Evolutionary conservation across 1,139 yeast species (phyloP).

Genomic region (Nakaseomyces bracarensis): DNA sequence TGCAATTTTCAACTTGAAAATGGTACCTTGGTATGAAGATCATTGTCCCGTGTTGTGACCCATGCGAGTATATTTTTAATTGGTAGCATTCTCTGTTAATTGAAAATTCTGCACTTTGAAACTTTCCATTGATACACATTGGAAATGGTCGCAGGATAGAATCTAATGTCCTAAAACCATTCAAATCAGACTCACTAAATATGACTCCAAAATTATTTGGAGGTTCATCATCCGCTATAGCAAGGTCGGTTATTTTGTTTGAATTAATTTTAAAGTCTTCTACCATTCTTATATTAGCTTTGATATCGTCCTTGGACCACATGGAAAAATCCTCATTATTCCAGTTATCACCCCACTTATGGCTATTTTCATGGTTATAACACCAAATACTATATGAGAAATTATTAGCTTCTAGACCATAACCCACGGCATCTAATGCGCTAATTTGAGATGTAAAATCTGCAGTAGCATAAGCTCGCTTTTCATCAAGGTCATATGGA

Average conservation of each 20-base stretch:
- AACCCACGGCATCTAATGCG: constrained; percentile 76
- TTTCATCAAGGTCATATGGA: constrained; percentile 90
- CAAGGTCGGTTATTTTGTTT: too few relatives aligned
- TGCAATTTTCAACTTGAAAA: constrained; percentile 40
- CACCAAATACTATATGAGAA: constrained; percentile 82
- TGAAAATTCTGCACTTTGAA: constrained; percentile 48
- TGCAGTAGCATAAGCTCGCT: constrained; percentile 56
- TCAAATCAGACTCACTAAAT: constrained; percentile 7
- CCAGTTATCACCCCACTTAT: constrained; percentile 85
- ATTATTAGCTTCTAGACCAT: constrained; percentile 65
- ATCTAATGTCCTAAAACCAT: constrained; percentile 61
- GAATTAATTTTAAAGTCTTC: too few relatives aligned
- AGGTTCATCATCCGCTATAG: constrained; percentile 4
- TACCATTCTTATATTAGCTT: too few relatives aligned
- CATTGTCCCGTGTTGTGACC: constrained; percentile 39
- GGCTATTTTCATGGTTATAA: constrained; percentile 63
- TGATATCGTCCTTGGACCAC: constrained; percentile 60
- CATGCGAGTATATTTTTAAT: constrained; percentile 35
- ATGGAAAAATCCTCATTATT: constrained; percentile 88
- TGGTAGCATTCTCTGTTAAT: constrained; percentile 40
- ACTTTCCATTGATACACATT: constrained; percentile 47
- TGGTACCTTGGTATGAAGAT: constrained; percentile 69
- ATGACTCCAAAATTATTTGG: not conserved
- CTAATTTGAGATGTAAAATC: constrained; percentile 63
- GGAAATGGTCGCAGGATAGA: constrained; percentile 72